Percentiles rank a stretch among this genome's conserved stretches.
These are phyloP conservation scores for Calonectria hongkongensis DNA, from an alignment of 2,329 filamentous ascomycete genomes.

Conservation along the genomic window DNA sequence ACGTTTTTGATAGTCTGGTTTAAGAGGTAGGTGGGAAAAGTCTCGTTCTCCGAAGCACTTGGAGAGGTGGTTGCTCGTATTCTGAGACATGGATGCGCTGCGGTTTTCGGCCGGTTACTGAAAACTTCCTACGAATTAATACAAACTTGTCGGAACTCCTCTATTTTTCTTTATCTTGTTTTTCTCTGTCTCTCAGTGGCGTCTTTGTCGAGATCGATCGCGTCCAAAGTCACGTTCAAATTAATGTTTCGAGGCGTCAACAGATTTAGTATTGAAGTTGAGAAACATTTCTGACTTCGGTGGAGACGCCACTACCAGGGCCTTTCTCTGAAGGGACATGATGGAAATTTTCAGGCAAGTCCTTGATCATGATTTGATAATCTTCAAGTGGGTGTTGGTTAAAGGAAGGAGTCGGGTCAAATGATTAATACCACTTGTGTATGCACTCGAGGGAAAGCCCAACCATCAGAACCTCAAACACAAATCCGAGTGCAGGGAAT, in stretches of 20 bases:
- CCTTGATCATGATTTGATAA: too few relatives aligned
- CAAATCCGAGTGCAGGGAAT: too few relatives aligned
- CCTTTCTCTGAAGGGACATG: constrained; percentile 39
- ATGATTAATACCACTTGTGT: too few relatives aligned
- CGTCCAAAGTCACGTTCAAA: background rate
- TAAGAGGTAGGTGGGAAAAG: constrained; percentile 86
- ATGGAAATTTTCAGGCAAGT: background rate
- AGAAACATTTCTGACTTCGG: constrained; percentile 14
- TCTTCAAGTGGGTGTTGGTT: too few relatives aligned
- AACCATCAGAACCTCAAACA: too few relatives aligned
- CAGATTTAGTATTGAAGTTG: background rate
- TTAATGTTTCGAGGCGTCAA: background rate
- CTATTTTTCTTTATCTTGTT: constrained; percentile 23
- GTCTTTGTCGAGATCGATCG: constrained; percentile 27
- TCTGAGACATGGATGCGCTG: background rate
- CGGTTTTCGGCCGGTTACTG: constrained; percentile 23
- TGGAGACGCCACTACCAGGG: background rate
- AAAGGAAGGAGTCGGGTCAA: too few relatives aligned
- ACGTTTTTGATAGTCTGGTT: constrained; percentile 87
- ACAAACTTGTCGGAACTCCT: constrained; percentile 32
- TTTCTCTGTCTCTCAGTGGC: constrained; percentile 23
- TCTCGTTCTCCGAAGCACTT: constrained; percentile 68
- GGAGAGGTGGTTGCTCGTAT: constrained; percentile 37
- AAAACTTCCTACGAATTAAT: constrained; percentile 30
- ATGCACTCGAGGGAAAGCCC: too few relatives aligned